Base-by-base conservation (phyloP, 148 eudicot genomes). In the Agrostemma githago region DNA sequence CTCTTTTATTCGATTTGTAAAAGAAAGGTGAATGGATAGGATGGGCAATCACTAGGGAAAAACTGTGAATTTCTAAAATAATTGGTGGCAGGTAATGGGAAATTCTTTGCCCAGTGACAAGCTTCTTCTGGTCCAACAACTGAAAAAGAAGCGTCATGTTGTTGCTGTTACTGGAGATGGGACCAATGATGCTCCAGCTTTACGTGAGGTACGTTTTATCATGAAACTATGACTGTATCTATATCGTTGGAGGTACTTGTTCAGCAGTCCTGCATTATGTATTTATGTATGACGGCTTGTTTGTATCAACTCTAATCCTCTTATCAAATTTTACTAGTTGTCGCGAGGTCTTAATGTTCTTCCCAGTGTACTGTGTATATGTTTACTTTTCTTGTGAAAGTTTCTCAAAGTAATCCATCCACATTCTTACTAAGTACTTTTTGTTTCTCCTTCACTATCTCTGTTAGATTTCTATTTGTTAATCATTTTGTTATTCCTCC, bases 101-200 rank as follows among this genome's bases (percentile, higher is more conserved):
- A 89, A 96, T 77, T 95, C 98, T 54, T 92, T 97, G 51, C 97
- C 98, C 3, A 95, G 84, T 64, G 98, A 95, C 80, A 95, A 95
- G 85, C 88, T 92, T 60, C 83, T 95, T 76, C 93, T 95, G 75
- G 98, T 95, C 74, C 93, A 90, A 87, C 90, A 96, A 76, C 74
- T 94, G 79, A 92, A 93, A 81, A 92, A 84, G 83, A 80, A 26
- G 16, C 96, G 93, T 41, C 93, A 95, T 78, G 93, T 95, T 77
- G 97, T 95, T 78, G 98, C 97, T 68, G 98, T 95, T 21, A 92
- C 98, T 68, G 98, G 97, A 72, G 97, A 95, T 85, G 97, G 98
- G 19, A 92, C 96, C 76, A 95, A 95, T 83, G 98, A 95, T 85
- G 98, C 96, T 76, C 98, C 98, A 78, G 98, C 98, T 58, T 81